Evolutionary conservation across 345 rosid species (phyloP).

Genomic region (Rubroshorea leprosula): DNA sequence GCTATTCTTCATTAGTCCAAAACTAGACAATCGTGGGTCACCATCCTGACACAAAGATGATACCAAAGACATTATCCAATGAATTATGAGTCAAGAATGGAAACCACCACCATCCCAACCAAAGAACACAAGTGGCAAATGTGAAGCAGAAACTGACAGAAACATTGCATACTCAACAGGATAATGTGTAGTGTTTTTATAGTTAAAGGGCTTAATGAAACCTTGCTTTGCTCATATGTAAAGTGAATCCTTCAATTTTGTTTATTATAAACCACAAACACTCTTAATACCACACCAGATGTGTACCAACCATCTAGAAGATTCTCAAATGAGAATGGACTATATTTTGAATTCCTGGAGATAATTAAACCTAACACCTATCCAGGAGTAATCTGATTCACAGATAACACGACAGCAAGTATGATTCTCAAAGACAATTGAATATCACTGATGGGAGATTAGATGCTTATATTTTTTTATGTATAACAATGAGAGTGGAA

Average conservation of each 20-base stretch:
- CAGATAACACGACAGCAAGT: not conserved
- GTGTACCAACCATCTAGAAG: not conserved
- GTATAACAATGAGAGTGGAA: not conserved
- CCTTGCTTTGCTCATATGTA: too few species aligned
- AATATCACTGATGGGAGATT: not conserved
- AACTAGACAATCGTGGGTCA: conserved; percentile 79
- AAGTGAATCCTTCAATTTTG: too few species aligned
- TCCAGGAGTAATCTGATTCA: too few species aligned
- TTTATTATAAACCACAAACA: too few species aligned
- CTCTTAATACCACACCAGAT: too few species aligned
- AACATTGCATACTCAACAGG: too few species aligned
- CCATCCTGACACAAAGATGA: conserved; percentile 46
- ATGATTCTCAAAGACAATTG: not conserved
- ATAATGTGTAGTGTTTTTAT: too few species aligned
- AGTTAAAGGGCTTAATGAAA: too few species aligned
- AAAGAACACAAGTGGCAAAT: not conserved
- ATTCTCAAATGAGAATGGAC: not conserved
- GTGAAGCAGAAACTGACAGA: too few species aligned
- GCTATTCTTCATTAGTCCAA: conserved; percentile 92
- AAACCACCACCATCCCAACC: not conserved
- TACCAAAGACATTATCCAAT: not conserved
- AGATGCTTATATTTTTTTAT: too few species aligned
- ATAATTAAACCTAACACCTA: too few species aligned
- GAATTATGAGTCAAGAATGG: not conserved
- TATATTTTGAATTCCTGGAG: too few species aligned